A percentile compares a stretch with the other conserved stretches of the same genome.
These are phyloP conservation scores for Phytophthora uliginosa DNA, from an alignment of 352 stramenopile genomes.

Conservation along the genomic window DNA sequence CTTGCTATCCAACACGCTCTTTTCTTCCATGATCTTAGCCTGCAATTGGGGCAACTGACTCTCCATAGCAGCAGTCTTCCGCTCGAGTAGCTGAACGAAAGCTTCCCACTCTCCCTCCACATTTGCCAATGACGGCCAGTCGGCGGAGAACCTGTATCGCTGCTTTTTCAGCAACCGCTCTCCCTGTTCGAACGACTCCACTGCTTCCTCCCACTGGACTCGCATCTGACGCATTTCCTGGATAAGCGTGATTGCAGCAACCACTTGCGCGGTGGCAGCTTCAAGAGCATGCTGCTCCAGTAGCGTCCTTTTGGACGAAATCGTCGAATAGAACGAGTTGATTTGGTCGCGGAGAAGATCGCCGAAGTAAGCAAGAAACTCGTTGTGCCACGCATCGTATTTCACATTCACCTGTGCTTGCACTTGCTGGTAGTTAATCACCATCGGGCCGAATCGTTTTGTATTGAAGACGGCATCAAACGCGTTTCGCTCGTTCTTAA, in stretches of 20 bases:
- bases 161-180: constrained; percentile 98
- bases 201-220: constrained; percentile 71
- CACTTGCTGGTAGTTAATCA: constrained; percentile 94
- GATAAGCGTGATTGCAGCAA: constrained; percentile 93
- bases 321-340: constrained; percentile 88
- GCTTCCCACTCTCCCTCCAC: constrained; percentile 98
- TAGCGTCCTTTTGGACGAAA: constrained; percentile 85
- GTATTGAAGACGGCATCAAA: constrained; percentile 94
- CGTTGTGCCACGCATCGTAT: constrained; percentile 99
- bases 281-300: constrained; percentile 97
- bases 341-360: constrained; percentile 96
- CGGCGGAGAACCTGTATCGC: constrained; percentile 94
- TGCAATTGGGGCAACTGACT: constrained; percentile 98
- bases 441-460: constrained; percentile 92
- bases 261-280: constrained; percentile 96
- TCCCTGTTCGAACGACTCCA: constrained; percentile 94
- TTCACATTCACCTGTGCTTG: constrained; percentile 97
- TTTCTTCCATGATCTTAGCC: constrained; percentile 97
- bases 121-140: constrained; percentile 98
- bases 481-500: constrained; percentile 95
- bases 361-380: constrained; percentile 97
- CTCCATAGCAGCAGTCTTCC: constrained; percentile 96
- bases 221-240: constrained; percentile 89
- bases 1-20: constrained; percentile 90
- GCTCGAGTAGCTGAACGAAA: constrained; percentile 91